Conservation (phyloP, 805 yeast species). For the Ogataea nonfermentans region DNA sequence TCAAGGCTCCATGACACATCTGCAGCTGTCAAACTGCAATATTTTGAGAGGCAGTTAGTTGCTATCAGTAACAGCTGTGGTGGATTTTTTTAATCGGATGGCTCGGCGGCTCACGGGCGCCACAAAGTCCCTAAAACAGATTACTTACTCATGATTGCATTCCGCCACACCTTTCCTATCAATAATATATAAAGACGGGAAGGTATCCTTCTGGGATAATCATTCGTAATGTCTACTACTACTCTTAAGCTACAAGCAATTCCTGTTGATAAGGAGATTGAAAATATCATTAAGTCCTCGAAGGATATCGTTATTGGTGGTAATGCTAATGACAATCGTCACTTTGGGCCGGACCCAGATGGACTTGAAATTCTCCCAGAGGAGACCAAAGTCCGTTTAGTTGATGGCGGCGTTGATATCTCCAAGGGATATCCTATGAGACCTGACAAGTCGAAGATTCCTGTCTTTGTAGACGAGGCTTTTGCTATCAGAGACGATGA, state of each 20-base stretch:
- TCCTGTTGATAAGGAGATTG: conserved; percentile 25
- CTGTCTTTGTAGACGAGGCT: conserved; percentile 42
- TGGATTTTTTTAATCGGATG: conserved; percentile 4
- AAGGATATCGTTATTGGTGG: conserved; percentile 14
- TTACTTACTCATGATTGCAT: too few relatives aligned
- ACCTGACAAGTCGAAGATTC: conserved; percentile 35
- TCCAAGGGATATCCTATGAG: conserved; percentile 40
- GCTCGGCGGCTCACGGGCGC: conserved; percentile 4
- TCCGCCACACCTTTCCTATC: background rate
- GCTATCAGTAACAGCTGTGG: conserved; percentile 1
- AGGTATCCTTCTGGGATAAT: too few relatives aligned
- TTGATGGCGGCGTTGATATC: conserved; percentile 37
- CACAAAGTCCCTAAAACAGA: too few relatives aligned
- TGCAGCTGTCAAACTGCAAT: conserved; percentile 1
- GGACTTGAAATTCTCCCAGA: conserved; percentile 32
- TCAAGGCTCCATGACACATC: background rate
- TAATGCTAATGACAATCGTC: conserved; percentile 11
- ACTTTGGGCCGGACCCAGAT: conserved; percentile 22
- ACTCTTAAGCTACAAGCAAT: conserved; percentile 16
- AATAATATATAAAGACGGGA: too few relatives aligned
- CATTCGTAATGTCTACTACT: conserved; percentile 5
- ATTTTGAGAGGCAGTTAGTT: conserved; percentile 4
- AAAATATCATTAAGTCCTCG: conserved; percentile 20
- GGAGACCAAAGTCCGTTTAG: conserved; percentile 32
- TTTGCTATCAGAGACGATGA: conserved; percentile 36